Evolutionary conservation across 2,329 filamentous ascomycete species (phyloP).

Genomic region (Truncatella angustata): DNA sequence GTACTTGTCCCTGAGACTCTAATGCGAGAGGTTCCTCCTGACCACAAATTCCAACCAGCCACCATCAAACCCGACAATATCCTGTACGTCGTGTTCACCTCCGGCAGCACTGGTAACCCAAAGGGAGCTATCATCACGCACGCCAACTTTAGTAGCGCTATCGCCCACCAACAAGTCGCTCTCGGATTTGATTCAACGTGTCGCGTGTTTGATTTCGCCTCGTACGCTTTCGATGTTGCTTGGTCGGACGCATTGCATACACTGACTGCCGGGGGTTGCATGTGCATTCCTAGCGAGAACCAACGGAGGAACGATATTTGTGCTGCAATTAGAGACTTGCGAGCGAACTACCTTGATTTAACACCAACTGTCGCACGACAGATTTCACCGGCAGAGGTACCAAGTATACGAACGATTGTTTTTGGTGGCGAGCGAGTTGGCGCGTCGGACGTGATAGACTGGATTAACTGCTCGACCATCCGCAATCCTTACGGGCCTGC

Average conservation of each 20-base stretch:
- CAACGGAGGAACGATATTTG: not conserved
- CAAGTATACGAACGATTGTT: too few relatives aligned
- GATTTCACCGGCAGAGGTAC: too few relatives aligned
- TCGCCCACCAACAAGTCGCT: not conserved
- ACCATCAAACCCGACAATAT: not conserved
- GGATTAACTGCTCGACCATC: not conserved
- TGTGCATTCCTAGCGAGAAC: slow-evolving; percentile 3
- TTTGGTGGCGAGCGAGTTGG: too few relatives aligned
- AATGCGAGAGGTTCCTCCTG: too few relatives aligned
- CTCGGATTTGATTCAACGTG: not conserved
- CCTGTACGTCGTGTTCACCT: not conserved
- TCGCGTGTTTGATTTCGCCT: slow-evolving; percentile 15
- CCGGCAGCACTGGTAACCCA: not conserved
- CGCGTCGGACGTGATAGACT: not conserved
- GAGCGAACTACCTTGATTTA: not conserved
- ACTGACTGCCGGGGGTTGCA: not conserved
- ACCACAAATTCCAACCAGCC: too few relatives aligned
- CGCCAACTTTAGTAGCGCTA: not conserved
- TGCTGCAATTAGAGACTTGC: not conserved
- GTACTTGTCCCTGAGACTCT: not conserved
- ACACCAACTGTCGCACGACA: too few relatives aligned
- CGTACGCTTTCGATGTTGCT: slow-evolving; percentile 9
- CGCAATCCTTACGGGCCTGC: not conserved
- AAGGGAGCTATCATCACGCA: not conserved
- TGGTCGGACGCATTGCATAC: slow-evolving; percentile 1